Base-by-base conservation (phyloP, 257 asterid genomes). In the Buddleja alternifolia region DNA sequence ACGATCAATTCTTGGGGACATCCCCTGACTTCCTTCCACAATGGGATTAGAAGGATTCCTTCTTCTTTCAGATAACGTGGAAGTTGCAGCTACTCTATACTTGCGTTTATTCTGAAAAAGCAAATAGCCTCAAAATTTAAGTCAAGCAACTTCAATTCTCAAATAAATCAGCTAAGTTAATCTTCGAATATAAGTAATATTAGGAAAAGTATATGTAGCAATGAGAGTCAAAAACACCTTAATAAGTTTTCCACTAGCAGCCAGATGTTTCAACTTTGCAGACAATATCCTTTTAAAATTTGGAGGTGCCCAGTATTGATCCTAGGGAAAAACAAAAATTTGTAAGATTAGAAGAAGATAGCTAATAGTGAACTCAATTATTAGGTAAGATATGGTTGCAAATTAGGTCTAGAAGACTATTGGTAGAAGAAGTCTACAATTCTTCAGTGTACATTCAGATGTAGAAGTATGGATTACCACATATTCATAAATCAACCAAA, bases 281-380 rank as follows among this genome's bases (percentile, higher is more conserved):
- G 98, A 90, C 80, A 93, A 78, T 75, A 93, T 78, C 81, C 97
- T 82, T 82, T 86, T 90, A 75, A 93, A 93, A 82, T 93, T 88
- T 48, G 95, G 88, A 67, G 98, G 98, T 52, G 96, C 95, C 96
- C 97, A 88, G 71, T 86, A 92, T 76, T 89, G 93, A 70, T 92
- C 97, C 98, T 93, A 74, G 32, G 58, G 34, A 44, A 52, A 67
- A 11, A 55, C 42, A 51, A 66, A 11, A 63, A 44, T 16, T n/a
- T 12, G 0, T 55, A 54, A 69, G 61, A 67, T 61, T 56, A 70
- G 78, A 68, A 69, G 60, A 71, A 7, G 48, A 36, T 58, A 14
- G 52, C 41, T 7, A 37, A 63, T 11, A 10, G 40, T 17, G 36
- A 58, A 67, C 52, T 44, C 19, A 57, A 67, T 60, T 60, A 61